Evolutionary conservation across 306 rosid genomes (phyloP), one percentile per base, ranked within the genome.

Genomic region (Cyclanthera cordifolia): DNA sequence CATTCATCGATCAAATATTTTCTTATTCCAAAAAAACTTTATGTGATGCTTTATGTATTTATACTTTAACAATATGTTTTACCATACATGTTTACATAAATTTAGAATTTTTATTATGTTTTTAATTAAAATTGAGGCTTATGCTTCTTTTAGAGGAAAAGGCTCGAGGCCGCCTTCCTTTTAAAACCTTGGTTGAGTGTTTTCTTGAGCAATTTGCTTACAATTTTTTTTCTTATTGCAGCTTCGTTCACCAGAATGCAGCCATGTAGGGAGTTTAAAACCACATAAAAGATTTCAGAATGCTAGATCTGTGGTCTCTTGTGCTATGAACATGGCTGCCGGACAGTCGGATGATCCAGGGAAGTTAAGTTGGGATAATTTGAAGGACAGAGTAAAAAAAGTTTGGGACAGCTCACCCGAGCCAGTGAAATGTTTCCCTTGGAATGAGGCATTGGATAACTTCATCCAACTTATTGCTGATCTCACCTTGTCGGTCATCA

Each of bases 351-450:
- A 85, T 30, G 85, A 86, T 64, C 70, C 82, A 10, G 57, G 79
- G 73, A 79, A 77, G 72, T 55, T 80, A 7, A 83, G 78, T 39
- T 60, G 83, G 54, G 75, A 83, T 64, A 81, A 73, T 16, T 34
- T 83, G 37, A 70, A 78, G 69, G 52, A 72, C 69, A 86, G 74
- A 78, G 86, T 80, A 4, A 80, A 27, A 69, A 82, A 67, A 48
- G 72, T 90, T 71, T 93, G 99, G 99, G 95, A 85, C 32, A 77
- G 72, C 77, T 83, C 86, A 50, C 99, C 95, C 2, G 84, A 88
- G 71, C 91, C 94, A 0, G 95, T 89, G 78, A 87, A 87, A 83
- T 79, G 61, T 41, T 93, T 93, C 75, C 95, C 99, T 0, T 90
- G 96, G 96, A 81, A 28, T 64, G 81, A 71, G 49, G 88, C 90